Percentiles rank a stretch among this genome's conserved stretches.
Evolutionary conservation across 192 early-diverging fungal genomes (phyloP).

Genomic region (Coemansia sp.): DNA sequence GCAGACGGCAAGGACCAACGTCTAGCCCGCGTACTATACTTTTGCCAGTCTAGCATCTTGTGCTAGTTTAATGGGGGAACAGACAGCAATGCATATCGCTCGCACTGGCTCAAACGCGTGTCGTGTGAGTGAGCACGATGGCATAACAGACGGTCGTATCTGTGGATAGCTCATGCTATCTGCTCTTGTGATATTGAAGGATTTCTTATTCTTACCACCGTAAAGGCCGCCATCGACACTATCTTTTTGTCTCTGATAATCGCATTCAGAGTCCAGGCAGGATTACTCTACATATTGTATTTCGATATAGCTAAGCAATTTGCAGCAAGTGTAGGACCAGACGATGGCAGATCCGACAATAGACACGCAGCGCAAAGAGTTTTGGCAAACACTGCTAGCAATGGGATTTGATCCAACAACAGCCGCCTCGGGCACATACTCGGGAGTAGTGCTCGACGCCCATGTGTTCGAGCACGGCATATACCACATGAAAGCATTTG

Average conservation of each 20-base stretch:
- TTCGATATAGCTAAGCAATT: not conserved
- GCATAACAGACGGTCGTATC: not conserved
- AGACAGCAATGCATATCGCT: not conserved
- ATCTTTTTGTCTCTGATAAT: not conserved
- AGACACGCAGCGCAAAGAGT: conserved; percentile 23
- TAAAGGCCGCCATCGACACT: conserved; percentile 34
- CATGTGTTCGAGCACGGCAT: conserved; percentile 58
- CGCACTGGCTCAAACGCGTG: not conserved
- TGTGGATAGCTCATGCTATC: not conserved
- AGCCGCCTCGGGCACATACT: conserved; percentile 43
- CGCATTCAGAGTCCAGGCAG: no score
- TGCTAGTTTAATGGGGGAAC: not conserved
- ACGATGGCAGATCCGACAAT: not conserved
- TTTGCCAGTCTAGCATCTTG: not conserved
- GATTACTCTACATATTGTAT: no score
- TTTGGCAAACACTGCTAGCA: conserved; percentile 42
- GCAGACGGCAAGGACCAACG: not conserved
- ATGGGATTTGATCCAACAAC: conserved; percentile 40
- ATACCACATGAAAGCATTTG: conserved; percentile 58
- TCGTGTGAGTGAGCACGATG: not conserved
- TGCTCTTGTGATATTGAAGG: not conserved
- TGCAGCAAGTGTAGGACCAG: not conserved
- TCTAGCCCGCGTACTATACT: not conserved
- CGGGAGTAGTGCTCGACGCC: conserved; percentile 49
- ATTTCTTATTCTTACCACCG: conserved; percentile 11